Evolutionary conservation across 73 alveolate genomes (phyloP).

Genomic region (Breviolum minutum): DNA sequence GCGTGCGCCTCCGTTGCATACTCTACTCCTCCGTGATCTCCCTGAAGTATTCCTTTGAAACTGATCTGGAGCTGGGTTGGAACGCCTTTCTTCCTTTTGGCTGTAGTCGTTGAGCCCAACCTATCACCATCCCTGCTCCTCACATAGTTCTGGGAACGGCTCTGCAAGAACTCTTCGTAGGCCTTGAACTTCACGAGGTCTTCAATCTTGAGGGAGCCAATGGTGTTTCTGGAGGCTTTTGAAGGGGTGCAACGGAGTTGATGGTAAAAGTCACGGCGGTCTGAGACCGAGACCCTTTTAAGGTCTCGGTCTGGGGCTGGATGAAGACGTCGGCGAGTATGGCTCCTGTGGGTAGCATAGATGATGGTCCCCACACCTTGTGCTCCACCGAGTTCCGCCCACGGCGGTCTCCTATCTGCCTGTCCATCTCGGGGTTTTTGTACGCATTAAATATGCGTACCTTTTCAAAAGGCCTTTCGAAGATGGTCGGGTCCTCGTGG

Average conservation of each 20-base stretch:
- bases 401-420: constrained; percentile 10
- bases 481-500: no score
- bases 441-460: background rate
- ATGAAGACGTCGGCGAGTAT: background rate
- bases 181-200: background rate
- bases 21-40: no score
- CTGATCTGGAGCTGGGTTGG: no score
- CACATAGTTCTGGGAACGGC: no score
- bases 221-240: background rate
- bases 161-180: background rate
- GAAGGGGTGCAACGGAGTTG: background rate
- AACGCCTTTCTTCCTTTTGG: no score
- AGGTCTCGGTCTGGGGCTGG: background rate
- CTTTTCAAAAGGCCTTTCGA: background rate
- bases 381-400: background rate
- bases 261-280: constrained; percentile 1
- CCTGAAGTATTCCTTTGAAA: background rate
- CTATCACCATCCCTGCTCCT: background rate
- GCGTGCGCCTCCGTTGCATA: no score
- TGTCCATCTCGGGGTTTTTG: background rate
- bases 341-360: background rate
- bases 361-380: background rate
- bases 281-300: background rate
- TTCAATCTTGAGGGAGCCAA: background rate
- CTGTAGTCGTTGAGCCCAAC: no score